These are phyloP conservation scores for Auricularia auricula-judae DNA, from an alignment of 768 basidiomycete genomes.

Conservation along the genomic window DNA sequence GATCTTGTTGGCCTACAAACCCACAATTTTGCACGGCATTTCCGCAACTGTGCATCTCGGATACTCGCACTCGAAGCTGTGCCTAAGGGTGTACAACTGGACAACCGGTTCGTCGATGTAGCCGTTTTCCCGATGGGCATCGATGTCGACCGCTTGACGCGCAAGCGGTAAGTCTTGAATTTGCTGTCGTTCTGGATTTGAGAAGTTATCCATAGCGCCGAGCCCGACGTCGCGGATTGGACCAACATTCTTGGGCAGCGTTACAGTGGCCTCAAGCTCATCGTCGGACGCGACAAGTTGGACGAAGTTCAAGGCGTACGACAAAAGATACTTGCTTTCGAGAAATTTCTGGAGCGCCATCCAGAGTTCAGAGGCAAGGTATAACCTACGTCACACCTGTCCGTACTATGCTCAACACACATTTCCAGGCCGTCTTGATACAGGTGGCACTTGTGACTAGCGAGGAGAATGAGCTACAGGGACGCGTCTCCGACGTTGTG, in stretches of 20 bases:
- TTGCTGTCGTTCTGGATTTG: no score
- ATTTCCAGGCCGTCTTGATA: no score
- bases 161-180: no score
- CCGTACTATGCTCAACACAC: no score
- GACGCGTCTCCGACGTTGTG: no score
- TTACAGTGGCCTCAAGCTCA: slow-evolving; percentile 75
- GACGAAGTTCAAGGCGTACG: slow-evolving; percentile 80
- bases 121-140: slow-evolving; percentile 89
- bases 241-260: slow-evolving; percentile 66
- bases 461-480: no score
- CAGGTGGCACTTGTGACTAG: no score
- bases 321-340: slow-evolving; percentile 77
- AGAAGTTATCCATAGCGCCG: no score
- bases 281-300: slow-evolving; percentile 82
- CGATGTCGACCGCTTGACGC: slow-evolving; percentile 56
- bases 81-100: slow-evolving; percentile 71
- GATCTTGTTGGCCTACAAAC: slow-evolving; percentile 93
- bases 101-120: slow-evolving; percentile 64
- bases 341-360: slow-evolving; percentile 64
- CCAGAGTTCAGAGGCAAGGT: slow-evolving; percentile 76
- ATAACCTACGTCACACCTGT: no score
- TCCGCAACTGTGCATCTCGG: slow-evolving; percentile 73
- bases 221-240: slow-evolving; percentile 83
- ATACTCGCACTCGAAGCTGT: slow-evolving; percentile 73
- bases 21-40: slow-evolving; percentile 72